Conservation (phyloP, 2,329 filamentous ascomycete genomes). For the Uncinocarpus reesii region DNA sequence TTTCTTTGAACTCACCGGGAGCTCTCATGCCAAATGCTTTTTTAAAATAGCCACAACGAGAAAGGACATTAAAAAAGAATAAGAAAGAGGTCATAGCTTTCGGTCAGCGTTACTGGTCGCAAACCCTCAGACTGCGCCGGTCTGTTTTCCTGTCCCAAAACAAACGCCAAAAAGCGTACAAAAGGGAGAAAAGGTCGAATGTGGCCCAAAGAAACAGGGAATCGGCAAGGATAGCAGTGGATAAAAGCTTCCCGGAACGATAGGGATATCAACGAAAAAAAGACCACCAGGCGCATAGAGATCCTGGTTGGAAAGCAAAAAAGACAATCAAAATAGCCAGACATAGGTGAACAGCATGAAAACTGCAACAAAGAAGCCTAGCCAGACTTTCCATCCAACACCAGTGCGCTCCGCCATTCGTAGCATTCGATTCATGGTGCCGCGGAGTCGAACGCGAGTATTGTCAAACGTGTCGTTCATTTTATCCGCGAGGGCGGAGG, state of each 20-base stretch:
- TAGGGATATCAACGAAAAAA: neutral
- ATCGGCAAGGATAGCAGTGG: neutral
- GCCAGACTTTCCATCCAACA: slow-evolving; percentile 92
- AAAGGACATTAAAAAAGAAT: neutral
- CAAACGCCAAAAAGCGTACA: neutral
- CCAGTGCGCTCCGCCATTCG: slow-evolving; percentile 89
- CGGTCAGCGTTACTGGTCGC: neutral
- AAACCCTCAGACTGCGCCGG: neutral
- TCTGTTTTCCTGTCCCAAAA: neutral
- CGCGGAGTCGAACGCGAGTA: slow-evolving; percentile 66
- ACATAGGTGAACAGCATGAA: slow-evolving; percentile 80
- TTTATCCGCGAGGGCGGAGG: slow-evolving; percentile 75
- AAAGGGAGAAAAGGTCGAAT: neutral
- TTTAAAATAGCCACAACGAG: neutral
- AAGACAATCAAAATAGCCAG: slow-evolving; percentile 60
- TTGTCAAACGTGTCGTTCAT: slow-evolving; percentile 94
- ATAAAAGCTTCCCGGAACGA: neutral
- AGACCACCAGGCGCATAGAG: neutral
- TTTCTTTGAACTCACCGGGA: slow-evolving; percentile 3
- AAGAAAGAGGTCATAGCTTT: neutral
- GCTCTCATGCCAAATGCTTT: neutral
- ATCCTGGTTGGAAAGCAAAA: neutral
- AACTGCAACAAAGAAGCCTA: slow-evolving; percentile 76
- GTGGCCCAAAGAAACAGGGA: neutral
- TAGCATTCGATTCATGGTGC: slow-evolving; percentile 96